Percentiles rank a stretch among this genome's conserved stretches.
These are phyloP conservation scores for Hypoxylon fragiforme DNA, from an alignment of 495 filamentous ascomycete species.

Conservation along the genomic window DNA sequence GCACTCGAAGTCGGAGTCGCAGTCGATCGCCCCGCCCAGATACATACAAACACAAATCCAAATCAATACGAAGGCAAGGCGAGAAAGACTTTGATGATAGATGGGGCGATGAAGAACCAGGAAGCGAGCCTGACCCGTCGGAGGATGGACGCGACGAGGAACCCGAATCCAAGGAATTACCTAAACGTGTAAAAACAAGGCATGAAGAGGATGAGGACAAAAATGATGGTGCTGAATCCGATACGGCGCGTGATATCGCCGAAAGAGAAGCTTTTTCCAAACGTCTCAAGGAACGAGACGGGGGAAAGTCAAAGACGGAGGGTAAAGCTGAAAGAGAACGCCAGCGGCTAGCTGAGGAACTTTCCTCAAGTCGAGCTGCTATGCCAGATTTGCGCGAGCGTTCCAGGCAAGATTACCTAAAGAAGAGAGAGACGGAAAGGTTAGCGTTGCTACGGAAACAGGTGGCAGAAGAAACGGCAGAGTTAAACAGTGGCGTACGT, in stretches of 20 bases:
- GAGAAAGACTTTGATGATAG: constrained; percentile 67
- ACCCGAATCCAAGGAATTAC: constrained; percentile 59
- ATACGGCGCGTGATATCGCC: constrained; percentile 64
- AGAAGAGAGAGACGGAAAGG: constrained; percentile 86
- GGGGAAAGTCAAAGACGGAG: constrained; percentile 68
- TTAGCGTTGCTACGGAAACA: constrained; percentile 84
- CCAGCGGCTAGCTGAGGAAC: constrained; percentile 41
- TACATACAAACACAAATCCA: constrained; percentile 56
- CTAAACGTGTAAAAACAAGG: constrained; percentile 52
- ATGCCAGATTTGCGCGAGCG: constrained; percentile 78
- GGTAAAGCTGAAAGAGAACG: constrained; percentile 58
- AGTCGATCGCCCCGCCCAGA: constrained; percentile 45
- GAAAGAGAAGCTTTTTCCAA: constrained; percentile 78
- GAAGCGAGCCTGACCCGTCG: constrained; percentile 53
- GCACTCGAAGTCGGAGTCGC: constrained; percentile 31
- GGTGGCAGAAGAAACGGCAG: constrained; percentile 86
- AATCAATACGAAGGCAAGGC: constrained; percentile 46
- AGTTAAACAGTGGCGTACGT: constrained; percentile 74
- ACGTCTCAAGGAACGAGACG: constrained; percentile 64
- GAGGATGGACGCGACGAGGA: constrained; percentile 43
- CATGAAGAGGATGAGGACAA: constrained; percentile 57
- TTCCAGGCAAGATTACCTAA: constrained; percentile 89
- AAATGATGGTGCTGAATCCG: constrained; percentile 56
- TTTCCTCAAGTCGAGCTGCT: constrained; percentile 43
- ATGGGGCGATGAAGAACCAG: constrained; percentile 77